phyloP scores from a whole-genome alignment of 2,329 filamentous ascomycete species.

The Podosphaera fusca region DNA sequence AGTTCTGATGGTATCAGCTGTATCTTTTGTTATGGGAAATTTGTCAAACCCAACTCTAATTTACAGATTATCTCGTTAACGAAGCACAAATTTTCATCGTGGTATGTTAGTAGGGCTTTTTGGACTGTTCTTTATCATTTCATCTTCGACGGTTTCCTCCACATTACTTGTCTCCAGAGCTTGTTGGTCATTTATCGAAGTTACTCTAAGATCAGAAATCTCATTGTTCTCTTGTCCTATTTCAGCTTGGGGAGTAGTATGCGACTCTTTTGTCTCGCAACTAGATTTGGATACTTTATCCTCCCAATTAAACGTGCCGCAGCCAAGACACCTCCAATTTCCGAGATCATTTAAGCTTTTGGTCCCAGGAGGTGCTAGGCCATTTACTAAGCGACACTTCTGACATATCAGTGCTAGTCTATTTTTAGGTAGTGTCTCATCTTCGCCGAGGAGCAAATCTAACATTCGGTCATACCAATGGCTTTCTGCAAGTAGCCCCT shows the following conservation, averaged over 20 bases:
- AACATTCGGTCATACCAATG: constrained; percentile 92
- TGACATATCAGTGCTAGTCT: constrained; percentile 69
- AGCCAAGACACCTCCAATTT: constrained; percentile 73
- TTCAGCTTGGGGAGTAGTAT: background rate
- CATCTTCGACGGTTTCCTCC: background rate
- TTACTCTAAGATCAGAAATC: background rate
- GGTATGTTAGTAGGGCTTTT: background rate
- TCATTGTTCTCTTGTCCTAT: background rate
- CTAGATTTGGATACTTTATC: constrained; percentile 45
- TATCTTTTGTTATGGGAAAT: too few species aligned
- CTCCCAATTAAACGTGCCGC: constrained; percentile 59
- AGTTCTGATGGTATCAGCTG: too few species aligned
- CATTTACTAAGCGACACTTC: constrained; percentile 72
- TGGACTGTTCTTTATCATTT: background rate
- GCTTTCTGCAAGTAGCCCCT: constrained; percentile 16
- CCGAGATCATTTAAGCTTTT: constrained; percentile 58
- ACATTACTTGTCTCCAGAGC: background rate
- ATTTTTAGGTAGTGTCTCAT: constrained; percentile 82
- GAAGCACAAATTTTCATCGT: background rate
- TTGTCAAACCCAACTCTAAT: too few species aligned
- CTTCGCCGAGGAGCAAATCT: constrained; percentile 79
- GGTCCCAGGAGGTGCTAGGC: constrained; percentile 77
- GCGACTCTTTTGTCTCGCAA: background rate
- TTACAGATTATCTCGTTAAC: too few species aligned
- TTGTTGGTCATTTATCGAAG: background rate